Evolutionary conservation across 306 rosid species (phyloP).

Genomic region (Medicago arabica): DNA sequence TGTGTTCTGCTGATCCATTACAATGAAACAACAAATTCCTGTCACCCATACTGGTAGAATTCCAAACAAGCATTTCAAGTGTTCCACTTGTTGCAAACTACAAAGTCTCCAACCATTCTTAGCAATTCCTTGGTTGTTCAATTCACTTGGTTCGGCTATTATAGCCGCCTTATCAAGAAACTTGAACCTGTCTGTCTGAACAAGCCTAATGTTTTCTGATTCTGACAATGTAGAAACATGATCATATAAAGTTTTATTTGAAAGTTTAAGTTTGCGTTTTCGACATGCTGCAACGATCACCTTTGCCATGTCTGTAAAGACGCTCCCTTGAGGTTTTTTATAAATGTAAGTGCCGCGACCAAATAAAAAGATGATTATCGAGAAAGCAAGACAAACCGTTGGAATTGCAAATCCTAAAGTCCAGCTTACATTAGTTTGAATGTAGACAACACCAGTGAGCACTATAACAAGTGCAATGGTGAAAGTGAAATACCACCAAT

Average conservation of each 20-base stretch:
- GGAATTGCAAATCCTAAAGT: constrained; percentile 72
- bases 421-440: constrained; percentile 88
- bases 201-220: constrained; percentile 19
- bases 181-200: constrained; percentile 60
- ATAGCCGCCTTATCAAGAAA: constrained; percentile 74
- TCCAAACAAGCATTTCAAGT: constrained; percentile 67
- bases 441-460: constrained; percentile 70
- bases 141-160: constrained; percentile 55
- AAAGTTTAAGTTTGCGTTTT: constrained; percentile 38
- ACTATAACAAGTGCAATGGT: constrained; percentile 72
- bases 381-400: constrained; percentile 59
- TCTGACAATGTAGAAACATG: constrained; percentile 37
- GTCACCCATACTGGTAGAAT: constrained; percentile 74
- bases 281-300: constrained; percentile 67
- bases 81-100: constrained; percentile 78
- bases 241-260: constrained; percentile 45
- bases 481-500: constrained; percentile 90
- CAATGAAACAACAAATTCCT: constrained; percentile 64
- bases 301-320: constrained; percentile 58
- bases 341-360: constrained; percentile 66
- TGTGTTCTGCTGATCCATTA: constrained; percentile 68
- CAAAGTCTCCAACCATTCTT: constrained; percentile 72
- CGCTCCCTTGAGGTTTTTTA: constrained; percentile 66
- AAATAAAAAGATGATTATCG: constrained; percentile 63
- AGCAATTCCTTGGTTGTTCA: constrained; percentile 52